Conservation (phyloP, 1,284 basidiomycete genomes). For the Ganoderma meredithae region DNA sequence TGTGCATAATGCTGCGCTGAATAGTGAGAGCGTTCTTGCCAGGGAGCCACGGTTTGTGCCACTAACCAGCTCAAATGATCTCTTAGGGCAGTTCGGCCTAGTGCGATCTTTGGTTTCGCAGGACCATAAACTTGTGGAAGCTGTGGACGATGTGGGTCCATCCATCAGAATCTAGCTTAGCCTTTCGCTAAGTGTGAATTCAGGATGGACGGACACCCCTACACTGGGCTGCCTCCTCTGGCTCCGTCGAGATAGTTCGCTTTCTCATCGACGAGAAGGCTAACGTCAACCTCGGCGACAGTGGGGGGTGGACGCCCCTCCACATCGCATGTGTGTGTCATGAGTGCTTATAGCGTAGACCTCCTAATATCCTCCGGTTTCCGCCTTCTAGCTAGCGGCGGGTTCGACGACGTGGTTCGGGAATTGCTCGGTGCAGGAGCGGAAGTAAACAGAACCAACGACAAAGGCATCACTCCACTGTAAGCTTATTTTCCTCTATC, state of each 20-base stretch:
- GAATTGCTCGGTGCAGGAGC: conserved; percentile 89
- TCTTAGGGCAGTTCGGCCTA: conserved; percentile 77
- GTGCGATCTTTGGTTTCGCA: conserved; percentile 75
- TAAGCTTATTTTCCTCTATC: conserved; percentile 48
- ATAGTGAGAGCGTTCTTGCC: conserved; percentile 10
- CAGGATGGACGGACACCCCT: conserved; percentile 90
- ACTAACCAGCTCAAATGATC: conserved; percentile 9
- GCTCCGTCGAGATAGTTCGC: conserved; percentile 73
- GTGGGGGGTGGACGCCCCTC: conserved; percentile 85
- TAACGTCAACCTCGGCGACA: conserved; percentile 78
- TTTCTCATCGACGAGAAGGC: conserved; percentile 79
- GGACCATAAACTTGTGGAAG: conserved; percentile 71
- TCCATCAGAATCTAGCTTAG: not conserved
- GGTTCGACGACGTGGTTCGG: conserved; percentile 78
- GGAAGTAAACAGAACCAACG: conserved; percentile 81
- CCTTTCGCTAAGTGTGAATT: conserved; percentile 13
- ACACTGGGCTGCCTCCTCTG: conserved; percentile 88
- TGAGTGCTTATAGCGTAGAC: not conserved
- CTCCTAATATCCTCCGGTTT: not conserved
- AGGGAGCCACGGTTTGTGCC: not conserved
- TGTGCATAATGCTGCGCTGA: conserved; percentile 26
- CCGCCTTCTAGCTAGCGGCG: conserved; percentile 73
- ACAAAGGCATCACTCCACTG: conserved; percentile 90
- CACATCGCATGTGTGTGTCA: conserved; percentile 80
- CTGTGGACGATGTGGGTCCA: conserved; percentile 68